Conservation (phyloP, 2,329 filamentous ascomycete genomes). For the Fusarium circinatum region DNA sequence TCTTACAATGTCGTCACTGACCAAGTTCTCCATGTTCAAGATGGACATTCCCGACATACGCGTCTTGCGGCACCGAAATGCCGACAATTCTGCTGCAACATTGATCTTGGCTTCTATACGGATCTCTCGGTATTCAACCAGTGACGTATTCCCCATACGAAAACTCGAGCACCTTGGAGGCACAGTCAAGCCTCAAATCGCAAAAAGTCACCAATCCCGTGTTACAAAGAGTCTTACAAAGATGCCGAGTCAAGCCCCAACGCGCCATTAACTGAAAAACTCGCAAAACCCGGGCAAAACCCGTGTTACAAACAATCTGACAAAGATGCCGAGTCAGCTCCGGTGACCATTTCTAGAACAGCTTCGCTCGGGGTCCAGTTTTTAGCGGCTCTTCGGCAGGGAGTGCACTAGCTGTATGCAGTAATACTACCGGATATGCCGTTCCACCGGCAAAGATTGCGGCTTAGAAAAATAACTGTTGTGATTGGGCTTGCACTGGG, state of each 20-base stretch:
- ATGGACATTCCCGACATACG: background rate
- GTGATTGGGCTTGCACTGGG: background rate
- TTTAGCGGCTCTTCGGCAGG: conserved; percentile 8
- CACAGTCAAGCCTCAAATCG: background rate
- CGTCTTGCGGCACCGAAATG: background rate
- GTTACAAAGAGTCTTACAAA: background rate
- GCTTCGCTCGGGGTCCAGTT: background rate
- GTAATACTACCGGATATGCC: background rate
- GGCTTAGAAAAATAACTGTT: background rate
- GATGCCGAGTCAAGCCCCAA: background rate
- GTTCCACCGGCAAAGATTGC: background rate
- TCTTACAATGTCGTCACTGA: background rate
- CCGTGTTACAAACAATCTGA: background rate
- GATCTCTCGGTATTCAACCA: background rate
- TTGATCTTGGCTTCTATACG: background rate
- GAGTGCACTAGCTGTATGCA: background rate
- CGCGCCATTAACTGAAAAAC: background rate
- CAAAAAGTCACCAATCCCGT: background rate
- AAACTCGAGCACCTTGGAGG: background rate
- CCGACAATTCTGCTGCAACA: background rate
- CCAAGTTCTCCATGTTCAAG: background rate
- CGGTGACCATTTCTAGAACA: background rate
- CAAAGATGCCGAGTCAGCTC: conserved; percentile 6
- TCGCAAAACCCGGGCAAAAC: background rate
- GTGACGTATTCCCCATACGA: background rate